Conservation (phyloP, 2,329 filamentous ascomycete species). For the Nemania sp. region DNA sequence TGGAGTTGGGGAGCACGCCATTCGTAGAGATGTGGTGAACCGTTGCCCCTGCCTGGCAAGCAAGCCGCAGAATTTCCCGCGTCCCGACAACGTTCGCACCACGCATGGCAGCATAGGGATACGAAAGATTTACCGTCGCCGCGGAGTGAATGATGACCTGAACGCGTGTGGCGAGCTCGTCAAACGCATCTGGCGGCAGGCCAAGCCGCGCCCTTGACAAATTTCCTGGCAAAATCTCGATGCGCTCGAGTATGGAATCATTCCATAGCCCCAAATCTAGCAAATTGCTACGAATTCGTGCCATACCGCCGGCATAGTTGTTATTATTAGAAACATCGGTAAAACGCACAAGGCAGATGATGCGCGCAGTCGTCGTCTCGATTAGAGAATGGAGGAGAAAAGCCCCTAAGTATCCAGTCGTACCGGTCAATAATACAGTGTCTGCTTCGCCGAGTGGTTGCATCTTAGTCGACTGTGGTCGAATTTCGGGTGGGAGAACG, state of each 20-base stretch:
- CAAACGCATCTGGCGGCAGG: constrained; percentile 66
- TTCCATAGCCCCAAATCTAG: constrained; percentile 79
- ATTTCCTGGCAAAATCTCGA: constrained; percentile 76
- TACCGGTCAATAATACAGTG: constrained; percentile 72
- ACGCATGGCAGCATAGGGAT: constrained; percentile 76
- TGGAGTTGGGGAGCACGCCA: constrained; percentile 73
- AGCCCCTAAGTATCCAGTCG: constrained; percentile 75
- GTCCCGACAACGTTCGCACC: constrained; percentile 80
- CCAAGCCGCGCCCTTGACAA: constrained; percentile 70
- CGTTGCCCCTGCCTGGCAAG: constrained; percentile 67
- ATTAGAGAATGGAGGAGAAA: constrained; percentile 72
- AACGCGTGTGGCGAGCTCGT: constrained; percentile 64
- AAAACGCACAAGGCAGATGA: constrained; percentile 75
- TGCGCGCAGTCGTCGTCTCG: constrained; percentile 67
- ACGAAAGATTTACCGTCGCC: constrained; percentile 79
- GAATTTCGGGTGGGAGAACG: constrained; percentile 69
- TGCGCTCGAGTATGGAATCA: constrained; percentile 75
- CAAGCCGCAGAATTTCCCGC: constrained; percentile 72
- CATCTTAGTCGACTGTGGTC: constrained; percentile 56
- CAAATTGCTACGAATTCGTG: constrained; percentile 73
- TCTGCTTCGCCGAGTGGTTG: constrained; percentile 65
- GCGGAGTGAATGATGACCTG: constrained; percentile 78
- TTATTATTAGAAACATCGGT: constrained; percentile 67
- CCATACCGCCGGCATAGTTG: constrained; percentile 64
- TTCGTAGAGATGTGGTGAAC: constrained; percentile 81